A percentile compares a stretch with the other conserved stretches of the same genome.
Evolutionary conservation across 139 green algal species (phyloP).

Genomic region (Diplosphaera chodatii): DNA sequence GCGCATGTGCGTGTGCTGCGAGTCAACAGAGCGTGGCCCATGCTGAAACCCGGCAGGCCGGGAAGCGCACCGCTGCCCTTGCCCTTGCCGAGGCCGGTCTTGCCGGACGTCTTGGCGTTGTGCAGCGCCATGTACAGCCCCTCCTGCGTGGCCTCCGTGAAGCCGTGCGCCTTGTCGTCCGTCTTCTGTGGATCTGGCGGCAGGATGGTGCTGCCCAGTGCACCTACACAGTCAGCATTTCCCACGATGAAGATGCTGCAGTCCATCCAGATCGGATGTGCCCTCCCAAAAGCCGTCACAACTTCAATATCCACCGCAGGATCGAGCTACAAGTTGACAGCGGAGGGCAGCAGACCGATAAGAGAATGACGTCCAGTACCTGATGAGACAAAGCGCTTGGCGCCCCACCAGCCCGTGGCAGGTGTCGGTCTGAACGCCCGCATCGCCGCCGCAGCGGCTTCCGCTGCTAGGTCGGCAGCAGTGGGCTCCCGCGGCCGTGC

Average conservation of each 20-base stretch:
- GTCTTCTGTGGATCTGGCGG: conserved; percentile 14
- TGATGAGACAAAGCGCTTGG: conserved; percentile 48
- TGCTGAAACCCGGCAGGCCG: too few species aligned
- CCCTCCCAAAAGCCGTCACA: too few species aligned
- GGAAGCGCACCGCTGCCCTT: conserved; percentile 15
- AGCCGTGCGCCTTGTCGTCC: conserved; percentile 28
- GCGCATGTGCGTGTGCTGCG: too few species aligned
- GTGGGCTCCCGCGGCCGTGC: background rate
- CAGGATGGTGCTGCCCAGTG: conserved; percentile 49
- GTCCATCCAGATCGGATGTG: too few species aligned
- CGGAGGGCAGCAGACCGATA: too few species aligned
- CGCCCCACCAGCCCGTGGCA: conserved; percentile 67
- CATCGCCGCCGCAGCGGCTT: background rate
- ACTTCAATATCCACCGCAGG: too few species aligned
- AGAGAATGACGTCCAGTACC: too few species aligned
- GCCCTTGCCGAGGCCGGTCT: conserved; percentile 36
- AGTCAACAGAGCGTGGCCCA: too few species aligned
- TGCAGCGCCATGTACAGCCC: conserved; percentile 37
- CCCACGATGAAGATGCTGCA: too few species aligned
- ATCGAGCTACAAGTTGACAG: too few species aligned
- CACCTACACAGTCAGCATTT: too few species aligned
- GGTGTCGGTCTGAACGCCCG: conserved; percentile 36
- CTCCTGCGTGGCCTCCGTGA: conserved; percentile 66
- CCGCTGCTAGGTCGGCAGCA: conserved; percentile 4
- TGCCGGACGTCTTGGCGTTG: conserved; percentile 30